These are phyloP conservation scores for Backusella macrospora DNA, from an alignment of 192 early-diverging fungal species.

Conservation along the genomic window DNA sequence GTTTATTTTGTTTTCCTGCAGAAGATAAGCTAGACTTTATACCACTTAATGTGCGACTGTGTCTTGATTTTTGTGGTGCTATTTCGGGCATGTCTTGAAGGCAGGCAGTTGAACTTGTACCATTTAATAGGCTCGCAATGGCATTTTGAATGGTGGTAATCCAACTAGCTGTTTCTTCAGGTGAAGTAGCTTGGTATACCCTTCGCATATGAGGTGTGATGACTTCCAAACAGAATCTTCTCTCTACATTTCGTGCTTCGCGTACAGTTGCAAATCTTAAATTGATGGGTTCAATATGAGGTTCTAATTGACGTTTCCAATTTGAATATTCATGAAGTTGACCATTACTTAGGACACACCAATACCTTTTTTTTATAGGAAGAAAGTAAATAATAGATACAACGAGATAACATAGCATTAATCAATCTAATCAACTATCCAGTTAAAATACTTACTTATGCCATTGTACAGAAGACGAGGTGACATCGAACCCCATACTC, in stretches of 20 bases:
- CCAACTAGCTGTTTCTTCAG: constrained; percentile 68
- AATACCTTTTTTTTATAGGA: constrained; percentile 46
- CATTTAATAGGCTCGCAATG: constrained; percentile 66
- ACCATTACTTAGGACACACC: constrained; percentile 69
- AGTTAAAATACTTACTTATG: constrained; percentile 45
- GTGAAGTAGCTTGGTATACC: constrained; percentile 71
- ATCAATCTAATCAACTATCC: constrained; percentile 20
- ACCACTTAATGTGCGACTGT: constrained; percentile 20
- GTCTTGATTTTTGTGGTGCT: background rate
- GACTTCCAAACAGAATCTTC: constrained; percentile 75
- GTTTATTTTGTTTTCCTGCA: background rate
- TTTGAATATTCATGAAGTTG: constrained; percentile 67
- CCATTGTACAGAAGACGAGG: constrained; percentile 37
- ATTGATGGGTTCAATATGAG: constrained; percentile 66
- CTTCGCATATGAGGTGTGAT: constrained; percentile 63
- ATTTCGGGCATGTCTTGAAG: background rate
- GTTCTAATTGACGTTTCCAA: constrained; percentile 62
- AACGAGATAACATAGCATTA: background rate
- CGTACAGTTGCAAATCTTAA: constrained; percentile 69
- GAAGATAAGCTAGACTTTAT: background rate
- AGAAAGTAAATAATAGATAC: background rate
- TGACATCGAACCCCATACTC: constrained; percentile 28
- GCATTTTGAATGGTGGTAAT: constrained; percentile 69
- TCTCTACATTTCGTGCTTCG: constrained; percentile 63
- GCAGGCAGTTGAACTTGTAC: constrained; percentile 26